Conservation (phyloP, 345 rosid species). For the Psidium guajava region DNA sequence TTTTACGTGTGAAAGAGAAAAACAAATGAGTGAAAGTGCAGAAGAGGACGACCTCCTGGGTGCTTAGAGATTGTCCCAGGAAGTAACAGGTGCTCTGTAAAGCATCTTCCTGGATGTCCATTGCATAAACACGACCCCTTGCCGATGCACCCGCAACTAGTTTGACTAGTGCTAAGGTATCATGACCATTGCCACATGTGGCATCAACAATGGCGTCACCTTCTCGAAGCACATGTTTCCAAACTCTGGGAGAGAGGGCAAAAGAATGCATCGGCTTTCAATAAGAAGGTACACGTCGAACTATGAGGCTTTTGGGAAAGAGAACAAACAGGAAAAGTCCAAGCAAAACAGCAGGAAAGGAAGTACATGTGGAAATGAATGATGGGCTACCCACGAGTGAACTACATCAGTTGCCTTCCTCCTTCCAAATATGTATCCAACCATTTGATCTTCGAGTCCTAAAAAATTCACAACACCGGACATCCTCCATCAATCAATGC, state of each 20-base stretch:
- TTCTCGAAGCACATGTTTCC: conserved; percentile 57
- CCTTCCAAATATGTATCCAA: conserved; percentile 65
- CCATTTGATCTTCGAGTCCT: conserved; percentile 62
- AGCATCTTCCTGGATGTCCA: conserved; percentile 76
- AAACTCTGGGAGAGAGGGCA: conserved; percentile 36
- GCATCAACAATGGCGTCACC: conserved; percentile 79
- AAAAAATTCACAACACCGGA: background rate
- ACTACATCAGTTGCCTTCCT: conserved; percentile 92
- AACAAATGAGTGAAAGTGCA: background rate
- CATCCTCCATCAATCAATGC: background rate
- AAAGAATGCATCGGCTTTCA: background rate
- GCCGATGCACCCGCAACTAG: conserved; percentile 56
- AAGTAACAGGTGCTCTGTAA: conserved; percentile 37
- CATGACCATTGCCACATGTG: conserved; percentile 84
- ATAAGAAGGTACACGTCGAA: background rate
- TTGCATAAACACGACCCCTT: conserved; percentile 53
- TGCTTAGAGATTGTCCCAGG: conserved; percentile 32
- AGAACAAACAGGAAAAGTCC: background rate
- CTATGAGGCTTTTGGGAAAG: background rate
- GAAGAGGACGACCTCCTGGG: conserved; percentile 37
- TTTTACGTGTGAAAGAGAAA: background rate
- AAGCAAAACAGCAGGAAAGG: background rate
- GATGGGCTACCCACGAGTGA: conserved; percentile 54
- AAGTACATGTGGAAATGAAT: background rate
- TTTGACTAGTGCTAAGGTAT: conserved; percentile 67